phyloP scores from a whole-genome alignment of 2,329 filamentous ascomycete genomes.

The Calonectria pseudoreteaudii region DNA sequence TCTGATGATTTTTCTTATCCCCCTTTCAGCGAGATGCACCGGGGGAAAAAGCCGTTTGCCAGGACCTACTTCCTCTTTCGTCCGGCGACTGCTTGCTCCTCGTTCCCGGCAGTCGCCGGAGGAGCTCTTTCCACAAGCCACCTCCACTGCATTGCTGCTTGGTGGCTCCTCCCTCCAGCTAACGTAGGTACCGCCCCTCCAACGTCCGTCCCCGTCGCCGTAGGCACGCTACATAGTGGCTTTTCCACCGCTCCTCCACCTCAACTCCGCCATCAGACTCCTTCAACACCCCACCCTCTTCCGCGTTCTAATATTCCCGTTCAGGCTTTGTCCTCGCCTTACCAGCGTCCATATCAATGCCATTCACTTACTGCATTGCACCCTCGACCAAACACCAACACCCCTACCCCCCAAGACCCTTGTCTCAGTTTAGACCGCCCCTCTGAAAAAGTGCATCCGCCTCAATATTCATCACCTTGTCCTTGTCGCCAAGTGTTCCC shows the following conservation, averaged over 20 bases:
- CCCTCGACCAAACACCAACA: background rate
- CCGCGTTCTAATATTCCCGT: background rate
- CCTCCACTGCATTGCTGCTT: background rate
- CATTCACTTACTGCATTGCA: constrained; percentile 13
- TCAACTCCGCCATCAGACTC: constrained; percentile 12
- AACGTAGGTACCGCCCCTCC: background rate
- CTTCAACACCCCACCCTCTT: constrained; percentile 8
- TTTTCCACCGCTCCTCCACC: background rate
- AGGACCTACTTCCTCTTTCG: constrained; percentile 44
- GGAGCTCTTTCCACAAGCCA: constrained; percentile 5
- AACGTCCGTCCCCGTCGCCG: background rate
- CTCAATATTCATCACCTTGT: background rate
- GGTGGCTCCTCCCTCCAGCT: background rate
- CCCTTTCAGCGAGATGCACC: constrained; percentile 44
- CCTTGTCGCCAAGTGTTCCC: constrained; percentile 5
- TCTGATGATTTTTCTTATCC: constrained; percentile 34
- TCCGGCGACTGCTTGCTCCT: constrained; percentile 30
- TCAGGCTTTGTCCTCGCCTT: constrained; percentile 9
- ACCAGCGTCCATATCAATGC: background rate
- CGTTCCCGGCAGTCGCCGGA: background rate
- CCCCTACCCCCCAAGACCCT: background rate
- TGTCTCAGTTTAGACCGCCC: constrained; percentile 5
- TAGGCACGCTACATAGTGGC: background rate
- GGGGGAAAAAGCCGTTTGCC: constrained; percentile 33
- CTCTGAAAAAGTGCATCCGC: background rate